These are phyloP conservation scores for Aureobasidium sp. DNA, from an alignment of 2,329 filamentous ascomycete species.

Conservation along the genomic window DNA sequence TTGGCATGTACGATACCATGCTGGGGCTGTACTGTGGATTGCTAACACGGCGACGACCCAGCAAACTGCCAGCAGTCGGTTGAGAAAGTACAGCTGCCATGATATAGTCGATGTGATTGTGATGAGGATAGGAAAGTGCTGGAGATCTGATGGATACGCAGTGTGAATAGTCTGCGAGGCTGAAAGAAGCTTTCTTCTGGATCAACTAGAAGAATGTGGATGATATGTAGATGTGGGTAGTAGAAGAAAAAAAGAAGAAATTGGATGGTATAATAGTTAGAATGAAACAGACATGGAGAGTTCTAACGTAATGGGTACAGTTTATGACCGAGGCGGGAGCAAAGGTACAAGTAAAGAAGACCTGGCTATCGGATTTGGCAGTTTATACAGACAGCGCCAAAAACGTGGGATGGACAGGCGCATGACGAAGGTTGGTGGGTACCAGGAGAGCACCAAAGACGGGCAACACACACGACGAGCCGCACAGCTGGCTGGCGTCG, in stretches of 20 bases:
- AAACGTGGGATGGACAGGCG: conserved; percentile 16
- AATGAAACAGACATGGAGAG: background rate
- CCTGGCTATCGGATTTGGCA: conserved; percentile 15
- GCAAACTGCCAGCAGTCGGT: conserved; percentile 4
- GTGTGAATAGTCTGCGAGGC: background rate
- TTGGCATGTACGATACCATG: conserved; percentile 4
- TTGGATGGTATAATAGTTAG: conserved; percentile 6
- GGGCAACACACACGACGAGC: conserved; percentile 14
- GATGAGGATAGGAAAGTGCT: background rate
- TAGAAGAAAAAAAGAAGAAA: conserved; percentile 5
- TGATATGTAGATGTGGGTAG: background rate
- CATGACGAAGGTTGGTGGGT: conserved; percentile 15
- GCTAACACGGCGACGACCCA: conserved; percentile 3
- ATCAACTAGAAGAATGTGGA: conserved; percentile 5
- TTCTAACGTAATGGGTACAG: conserved; percentile 13
- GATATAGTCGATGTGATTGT: background rate
- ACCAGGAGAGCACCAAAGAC: background rate
- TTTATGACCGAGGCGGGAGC: background rate
- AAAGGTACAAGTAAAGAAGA: conserved; percentile 12
- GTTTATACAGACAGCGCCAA: conserved; percentile 6
- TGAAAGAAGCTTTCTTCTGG: conserved; percentile 9
- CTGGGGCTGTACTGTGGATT: background rate
- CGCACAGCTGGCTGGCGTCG: conserved; percentile 10
- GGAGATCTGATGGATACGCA: background rate
- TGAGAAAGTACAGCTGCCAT: conserved; percentile 4